These are phyloP conservation scores for Brassica cretica DNA, from an alignment of 345 rosid genomes.

Conservation along the genomic window DNA sequence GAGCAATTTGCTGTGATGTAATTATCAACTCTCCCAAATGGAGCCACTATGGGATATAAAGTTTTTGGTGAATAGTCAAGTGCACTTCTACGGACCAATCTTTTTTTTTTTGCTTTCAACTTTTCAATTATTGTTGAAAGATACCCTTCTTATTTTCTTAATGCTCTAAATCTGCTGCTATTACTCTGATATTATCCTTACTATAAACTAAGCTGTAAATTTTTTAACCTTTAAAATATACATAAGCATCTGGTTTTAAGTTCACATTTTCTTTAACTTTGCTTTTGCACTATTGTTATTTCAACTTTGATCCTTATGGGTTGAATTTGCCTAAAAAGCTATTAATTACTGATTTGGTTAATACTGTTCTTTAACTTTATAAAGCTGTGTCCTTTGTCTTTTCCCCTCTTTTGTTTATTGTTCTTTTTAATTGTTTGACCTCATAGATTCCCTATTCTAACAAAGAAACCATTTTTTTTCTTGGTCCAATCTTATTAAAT, in stretches of 20 bases:
- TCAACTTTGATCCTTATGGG: conserved; percentile 26
- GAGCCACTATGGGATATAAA: conserved; percentile 54
- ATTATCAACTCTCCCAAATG: conserved; percentile 51
- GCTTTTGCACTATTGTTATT: conserved; percentile 5
- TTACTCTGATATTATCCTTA: conserved; percentile 19
- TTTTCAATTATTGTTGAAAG: conserved; percentile 37
- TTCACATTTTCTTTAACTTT: conserved; percentile 19
- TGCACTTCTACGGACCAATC: conserved; percentile 63
- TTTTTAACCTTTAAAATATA: background rate
- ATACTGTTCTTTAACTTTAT: conserved; percentile 31
- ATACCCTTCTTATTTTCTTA: conserved; percentile 28
- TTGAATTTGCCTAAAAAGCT: conserved; percentile 29
- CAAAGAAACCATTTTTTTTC: conserved; percentile 3
- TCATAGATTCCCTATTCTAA: conserved; percentile 32
- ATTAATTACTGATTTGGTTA: conserved; percentile 31
- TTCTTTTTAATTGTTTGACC: conserved; percentile 42
- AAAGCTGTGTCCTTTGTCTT: conserved; percentile 35
- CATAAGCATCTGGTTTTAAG: conserved; percentile 10
- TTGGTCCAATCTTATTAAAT: background rate
- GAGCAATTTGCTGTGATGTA: conserved; percentile 52
- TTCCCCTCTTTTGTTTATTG: conserved; percentile 28
- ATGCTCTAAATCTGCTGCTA: conserved; percentile 16
- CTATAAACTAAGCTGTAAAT: background rate
- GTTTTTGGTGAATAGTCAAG: conserved; percentile 43
- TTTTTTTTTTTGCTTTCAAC: conserved; percentile 26